These are phyloP conservation scores for Debaryomycetaceae sp. DNA, from an alignment of 1,139 yeast genomes.

Conservation along the genomic window DNA sequence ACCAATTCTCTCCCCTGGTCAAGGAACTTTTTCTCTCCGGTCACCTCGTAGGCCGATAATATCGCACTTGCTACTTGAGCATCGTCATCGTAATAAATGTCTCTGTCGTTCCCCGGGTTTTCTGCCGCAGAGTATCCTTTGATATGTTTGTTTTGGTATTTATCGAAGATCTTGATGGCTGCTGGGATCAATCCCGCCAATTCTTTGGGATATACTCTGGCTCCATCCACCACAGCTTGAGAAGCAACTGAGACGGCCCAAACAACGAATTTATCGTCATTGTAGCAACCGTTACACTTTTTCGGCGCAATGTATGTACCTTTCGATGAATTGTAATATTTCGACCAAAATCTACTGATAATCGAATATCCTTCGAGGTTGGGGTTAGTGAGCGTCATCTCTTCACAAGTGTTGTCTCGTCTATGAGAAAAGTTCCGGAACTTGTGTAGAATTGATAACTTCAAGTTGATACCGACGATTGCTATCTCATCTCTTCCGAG, in stretches of 20 bases:
- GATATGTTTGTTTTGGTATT: slow-evolving; percentile 49
- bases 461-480: neutral
- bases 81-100: slow-evolving; percentile 72
- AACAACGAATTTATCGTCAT: slow-evolving; percentile 53
- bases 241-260: slow-evolving; percentile 70
- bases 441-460: neutral
- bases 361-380: slow-evolving; percentile 51
- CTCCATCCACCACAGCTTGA: slow-evolving; percentile 61
- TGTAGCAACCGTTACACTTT: slow-evolving; percentile 48
- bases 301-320: slow-evolving; percentile 42
- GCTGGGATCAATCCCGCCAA: slow-evolving; percentile 56
- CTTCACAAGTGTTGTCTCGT: slow-evolving; percentile 1
- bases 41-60: slow-evolving; percentile 66
- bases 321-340: slow-evolving; percentile 42
- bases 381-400: slow-evolving; percentile 33
- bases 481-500: neutral
- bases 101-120: slow-evolving; percentile 53
- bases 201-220: slow-evolving; percentile 54
- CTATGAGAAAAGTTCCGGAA: neutral
- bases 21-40: slow-evolving; percentile 51
- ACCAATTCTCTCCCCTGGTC: slow-evolving; percentile 59
- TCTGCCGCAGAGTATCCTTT: slow-evolving; percentile 61
- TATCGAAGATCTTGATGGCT: slow-evolving; percentile 48
- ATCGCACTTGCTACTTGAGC: slow-evolving; percentile 72
- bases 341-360: slow-evolving; percentile 43